Conservation (phyloP, 495 filamentous ascomycete genomes). For the Niebla homalea region DNA sequence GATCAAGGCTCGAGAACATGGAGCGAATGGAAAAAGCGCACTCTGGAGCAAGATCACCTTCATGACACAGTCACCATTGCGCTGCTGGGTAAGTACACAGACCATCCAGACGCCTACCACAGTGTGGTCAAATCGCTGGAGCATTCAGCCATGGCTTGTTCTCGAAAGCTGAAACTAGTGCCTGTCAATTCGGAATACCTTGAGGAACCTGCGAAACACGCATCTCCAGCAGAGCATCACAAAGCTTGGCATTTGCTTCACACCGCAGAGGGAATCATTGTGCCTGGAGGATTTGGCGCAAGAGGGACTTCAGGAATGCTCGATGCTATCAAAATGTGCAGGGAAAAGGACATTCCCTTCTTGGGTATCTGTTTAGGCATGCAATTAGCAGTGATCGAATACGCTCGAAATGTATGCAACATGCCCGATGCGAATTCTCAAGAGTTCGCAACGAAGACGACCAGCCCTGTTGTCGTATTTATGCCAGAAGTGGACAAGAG, state of each 20-base stretch:
- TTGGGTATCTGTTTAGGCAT: conserved; percentile 91
- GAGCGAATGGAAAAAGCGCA: conserved; percentile 61
- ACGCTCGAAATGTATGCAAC: conserved; percentile 57
- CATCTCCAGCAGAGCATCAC: conserved; percentile 61
- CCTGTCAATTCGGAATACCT: conserved; percentile 79
- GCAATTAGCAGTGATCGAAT: conserved; percentile 89
- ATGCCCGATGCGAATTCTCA: conserved; percentile 46
- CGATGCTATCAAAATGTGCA: conserved; percentile 65
- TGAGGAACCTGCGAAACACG: conserved; percentile 44
- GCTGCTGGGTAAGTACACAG: conserved; percentile 83
- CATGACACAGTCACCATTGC: conserved; percentile 66
- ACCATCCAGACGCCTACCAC: conserved; percentile 72
- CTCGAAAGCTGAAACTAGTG: conserved; percentile 62
- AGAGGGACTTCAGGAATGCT: conserved; percentile 86
- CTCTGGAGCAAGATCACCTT: conserved; percentile 43
- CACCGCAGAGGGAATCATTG: conserved; percentile 49
- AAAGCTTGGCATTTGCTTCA: conserved; percentile 76
- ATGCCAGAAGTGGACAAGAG: conserved; percentile 79
- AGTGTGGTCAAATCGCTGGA: conserved; percentile 75
- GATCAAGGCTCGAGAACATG: conserved; percentile 50
- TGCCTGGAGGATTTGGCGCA: conserved; percentile 67
- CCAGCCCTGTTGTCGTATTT: conserved; percentile 59
- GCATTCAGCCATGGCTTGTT: conserved; percentile 79
- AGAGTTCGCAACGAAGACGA: conserved; percentile 46
- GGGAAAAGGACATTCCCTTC: conserved; percentile 67